Conservation (phyloP, 768 basidiomycete species). For the Amanita jacksonii region DNA sequence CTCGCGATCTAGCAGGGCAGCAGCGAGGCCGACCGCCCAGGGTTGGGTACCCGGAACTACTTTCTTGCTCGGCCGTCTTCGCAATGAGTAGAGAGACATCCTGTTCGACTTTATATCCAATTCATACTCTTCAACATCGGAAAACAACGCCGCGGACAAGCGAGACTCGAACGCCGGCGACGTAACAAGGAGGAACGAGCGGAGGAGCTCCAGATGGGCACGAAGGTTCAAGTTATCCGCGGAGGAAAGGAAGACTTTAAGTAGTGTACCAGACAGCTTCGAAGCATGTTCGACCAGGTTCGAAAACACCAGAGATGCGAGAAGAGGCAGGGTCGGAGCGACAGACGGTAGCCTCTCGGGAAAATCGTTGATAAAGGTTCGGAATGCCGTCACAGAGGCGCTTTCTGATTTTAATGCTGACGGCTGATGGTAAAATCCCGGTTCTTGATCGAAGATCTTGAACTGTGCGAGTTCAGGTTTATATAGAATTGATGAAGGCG, state of each 20-base stretch:
- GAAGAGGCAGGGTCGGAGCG: constrained; percentile 52
- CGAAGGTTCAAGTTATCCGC: constrained; percentile 58
- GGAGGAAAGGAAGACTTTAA: constrained; percentile 56
- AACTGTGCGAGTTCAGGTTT: constrained; percentile 36
- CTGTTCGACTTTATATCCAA: constrained; percentile 25
- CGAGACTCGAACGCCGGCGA: constrained; percentile 65
- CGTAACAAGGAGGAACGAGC: constrained; percentile 68
- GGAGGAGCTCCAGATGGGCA: constrained; percentile 56
- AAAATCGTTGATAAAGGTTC: constrained; percentile 45
- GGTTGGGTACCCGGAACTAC: constrained; percentile 20
- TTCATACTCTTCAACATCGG: constrained; percentile 51
- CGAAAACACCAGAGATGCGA: constrained; percentile 52
- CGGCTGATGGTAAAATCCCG: constrained; percentile 30
- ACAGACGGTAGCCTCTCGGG: constrained; percentile 50
- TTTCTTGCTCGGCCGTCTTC: constrained; percentile 21
- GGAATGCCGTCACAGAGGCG: constrained; percentile 24
- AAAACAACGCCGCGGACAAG: constrained; percentile 66
- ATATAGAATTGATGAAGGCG: constrained; percentile 12
- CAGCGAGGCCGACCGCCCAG: constrained; percentile 68
- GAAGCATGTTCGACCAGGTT: constrained; percentile 55
- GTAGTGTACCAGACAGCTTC: constrained; percentile 54
- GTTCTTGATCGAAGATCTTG: constrained; percentile 56
- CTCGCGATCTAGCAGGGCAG: constrained; percentile 59
- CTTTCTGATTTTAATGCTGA: constrained; percentile 19
- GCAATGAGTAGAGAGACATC: constrained; percentile 24